phyloP scores from a whole-genome alignment of 768 basidiomycete species.

The Boletus rubescentipes region DNA sequence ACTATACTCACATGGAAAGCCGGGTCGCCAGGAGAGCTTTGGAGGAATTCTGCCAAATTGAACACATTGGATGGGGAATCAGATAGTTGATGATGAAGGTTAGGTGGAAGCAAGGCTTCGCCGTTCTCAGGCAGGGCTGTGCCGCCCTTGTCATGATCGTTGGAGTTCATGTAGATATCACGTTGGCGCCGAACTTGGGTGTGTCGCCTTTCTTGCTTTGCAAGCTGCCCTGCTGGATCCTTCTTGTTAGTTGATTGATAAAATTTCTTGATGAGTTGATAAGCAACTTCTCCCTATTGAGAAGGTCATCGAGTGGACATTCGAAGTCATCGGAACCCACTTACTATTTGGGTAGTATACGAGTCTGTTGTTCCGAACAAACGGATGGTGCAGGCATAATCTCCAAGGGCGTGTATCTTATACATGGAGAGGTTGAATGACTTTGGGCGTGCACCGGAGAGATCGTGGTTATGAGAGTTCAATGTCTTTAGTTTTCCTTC shows the following conservation, averaged over 20 bases:
- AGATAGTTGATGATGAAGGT: neutral
- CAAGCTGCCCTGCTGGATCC: constrained; percentile 3
- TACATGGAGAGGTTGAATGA: constrained; percentile 33
- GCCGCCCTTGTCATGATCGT: too few relatives aligned
- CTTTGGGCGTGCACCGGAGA: neutral
- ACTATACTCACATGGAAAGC: neutral
- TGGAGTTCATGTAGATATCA: neutral
- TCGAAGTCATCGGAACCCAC: too few relatives aligned
- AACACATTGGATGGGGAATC: neutral
- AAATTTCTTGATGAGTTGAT: constrained; percentile 30
- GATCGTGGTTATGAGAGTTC: too few relatives aligned
- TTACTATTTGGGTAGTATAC: too few relatives aligned
- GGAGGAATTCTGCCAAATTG: neutral
- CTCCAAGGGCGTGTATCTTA: constrained; percentile 38
- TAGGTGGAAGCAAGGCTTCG: too few relatives aligned
- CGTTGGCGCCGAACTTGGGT: neutral
- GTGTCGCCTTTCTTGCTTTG: constrained; percentile 10
- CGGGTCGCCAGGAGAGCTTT: neutral
- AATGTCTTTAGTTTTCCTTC: neutral
- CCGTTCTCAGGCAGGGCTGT: too few relatives aligned
- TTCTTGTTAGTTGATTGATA: constrained; percentile 29
- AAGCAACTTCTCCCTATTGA: constrained; percentile 38
- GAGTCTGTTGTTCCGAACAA: too few relatives aligned
- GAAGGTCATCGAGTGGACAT: too few relatives aligned
- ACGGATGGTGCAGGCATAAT: too few relatives aligned